Conservation (phyloP, 306 rosid genomes). For the Ammopiptanthus mongolicus region DNA sequence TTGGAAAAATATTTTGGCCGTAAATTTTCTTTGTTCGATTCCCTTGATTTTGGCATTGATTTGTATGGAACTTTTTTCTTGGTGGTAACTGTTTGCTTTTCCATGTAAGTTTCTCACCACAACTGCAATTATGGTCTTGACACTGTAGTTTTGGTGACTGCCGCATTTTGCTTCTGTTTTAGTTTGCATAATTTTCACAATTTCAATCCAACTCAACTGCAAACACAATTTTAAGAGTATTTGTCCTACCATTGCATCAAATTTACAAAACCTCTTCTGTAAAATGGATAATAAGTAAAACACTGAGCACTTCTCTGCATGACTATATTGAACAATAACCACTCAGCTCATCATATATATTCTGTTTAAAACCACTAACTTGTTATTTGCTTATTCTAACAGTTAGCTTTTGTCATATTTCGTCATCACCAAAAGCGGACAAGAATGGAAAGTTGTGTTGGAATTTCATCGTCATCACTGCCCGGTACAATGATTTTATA, state of each 20-base stretch:
- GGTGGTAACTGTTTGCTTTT: no score
- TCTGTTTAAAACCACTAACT: background rate
- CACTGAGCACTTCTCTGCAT: background rate
- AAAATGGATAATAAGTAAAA: background rate
- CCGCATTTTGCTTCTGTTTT: no score
- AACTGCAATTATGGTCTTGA: no score
- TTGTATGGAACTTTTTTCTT: background rate
- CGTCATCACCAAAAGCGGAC: slow-evolving; percentile 20
- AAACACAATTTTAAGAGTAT: background rate
- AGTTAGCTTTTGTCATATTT: slow-evolving; percentile 6
- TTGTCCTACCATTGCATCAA: background rate
- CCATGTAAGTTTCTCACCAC: no score
- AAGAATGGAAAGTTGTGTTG: slow-evolving; percentile 33
- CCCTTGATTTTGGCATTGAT: no score
- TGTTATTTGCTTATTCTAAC: background rate
- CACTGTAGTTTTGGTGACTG: no score
- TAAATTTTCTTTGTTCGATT: no score
- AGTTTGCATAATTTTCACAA: no score
- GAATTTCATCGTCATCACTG: slow-evolving; percentile 27
- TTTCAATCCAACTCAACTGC: no score
- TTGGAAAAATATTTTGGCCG: no score
- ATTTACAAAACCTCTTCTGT: background rate
- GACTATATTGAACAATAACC: background rate
- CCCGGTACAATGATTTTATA: slow-evolving; percentile 38
- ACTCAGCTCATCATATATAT: background rate